Conservation (phyloP, 2,329 filamentous ascomycete species). For the Xylariaceae sp. region DNA sequence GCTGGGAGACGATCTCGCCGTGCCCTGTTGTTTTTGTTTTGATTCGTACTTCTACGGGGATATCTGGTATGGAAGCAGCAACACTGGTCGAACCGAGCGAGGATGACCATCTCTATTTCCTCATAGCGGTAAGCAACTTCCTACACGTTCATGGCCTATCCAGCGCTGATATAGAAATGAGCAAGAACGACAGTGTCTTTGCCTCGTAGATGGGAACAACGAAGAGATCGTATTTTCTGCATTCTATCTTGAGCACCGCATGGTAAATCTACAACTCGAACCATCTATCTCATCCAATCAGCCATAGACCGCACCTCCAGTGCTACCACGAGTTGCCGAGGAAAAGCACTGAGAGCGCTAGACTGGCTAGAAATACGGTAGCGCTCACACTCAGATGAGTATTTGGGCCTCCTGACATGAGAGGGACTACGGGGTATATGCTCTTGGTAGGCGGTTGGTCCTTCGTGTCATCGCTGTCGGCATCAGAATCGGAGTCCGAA, state of each 20-base stretch:
- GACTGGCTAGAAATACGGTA: not conserved
- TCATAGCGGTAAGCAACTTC: not conserved
- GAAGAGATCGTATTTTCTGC: not conserved
- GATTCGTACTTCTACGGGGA: not conserved
- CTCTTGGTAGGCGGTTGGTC: not conserved
- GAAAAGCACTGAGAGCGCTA: not conserved
- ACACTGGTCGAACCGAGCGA: not conserved
- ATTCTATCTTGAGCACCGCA: not conserved
- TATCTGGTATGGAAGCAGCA: not conserved
- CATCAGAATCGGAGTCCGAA: not conserved
- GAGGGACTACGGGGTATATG: too few relatives aligned
- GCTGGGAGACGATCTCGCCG: not conserved
- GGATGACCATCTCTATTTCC: not conserved
- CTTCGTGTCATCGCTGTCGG: not conserved
- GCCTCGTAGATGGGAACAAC: not conserved
- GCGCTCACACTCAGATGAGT: not conserved
- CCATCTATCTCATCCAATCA: not conserved
- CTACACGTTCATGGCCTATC: not conserved
- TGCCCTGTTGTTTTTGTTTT: not conserved
- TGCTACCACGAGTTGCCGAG: not conserved
- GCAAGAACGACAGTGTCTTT: too few relatives aligned
- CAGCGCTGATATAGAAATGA: not conserved
- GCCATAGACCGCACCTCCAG: not conserved
- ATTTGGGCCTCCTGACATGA: not conserved
- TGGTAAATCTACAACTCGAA: not conserved